Evolutionary conservation across 2,329 filamentous ascomycete species (phyloP), one percentile per base, ranked within the genome.

Genomic region (Aspergillus tubingensis): DNA sequence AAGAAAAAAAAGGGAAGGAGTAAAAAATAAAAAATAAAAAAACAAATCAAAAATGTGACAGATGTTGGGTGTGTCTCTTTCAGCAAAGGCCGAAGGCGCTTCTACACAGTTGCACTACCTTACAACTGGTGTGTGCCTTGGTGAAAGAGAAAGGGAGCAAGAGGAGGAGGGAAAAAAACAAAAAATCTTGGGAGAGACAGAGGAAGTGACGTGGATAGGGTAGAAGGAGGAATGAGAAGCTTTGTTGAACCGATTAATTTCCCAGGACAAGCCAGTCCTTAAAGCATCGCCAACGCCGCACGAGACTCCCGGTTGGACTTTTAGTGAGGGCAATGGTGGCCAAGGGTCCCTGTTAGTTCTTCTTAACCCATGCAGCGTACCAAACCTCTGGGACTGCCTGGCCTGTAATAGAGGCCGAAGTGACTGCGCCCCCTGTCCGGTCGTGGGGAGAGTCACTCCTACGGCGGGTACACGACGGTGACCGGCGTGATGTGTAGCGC

Each of bases 331-430:
- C 41, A 62, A 59, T 60, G 57, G 55, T 55, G 48, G 59, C 61
- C 58, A 62, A 65, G 59, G 61, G 63, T 59, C 57, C 58, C 48
- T 27, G 64, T 61, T 60, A 64, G 66, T 61, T 62, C 60, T 66
- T 58, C 65, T 59, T 65, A 60, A 66, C 48, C 65, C 66, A 68
- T 67, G 66, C 65, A 68, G 64, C 61, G 67, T 65, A 66, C 65
- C 67, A 62, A 62, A 60, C 57, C 62, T 60, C 61, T 67, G 67
- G 67, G 59, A 60, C 62, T 41, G 38, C 51, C 54, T 36, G 57
- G 58, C 65, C 65, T 67, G 59, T 67, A 57, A 64, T 43, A 63
- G 58, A 60, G 38, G 39, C 49, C 61, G 65, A 62, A 39, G 58
- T 54, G 49, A 65, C 63, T 64, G 60, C 65, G 65, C 65, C 66